Evolutionary conservation across 2,329 filamentous ascomycete species (phyloP).

Genomic region (Talaromyces piceae): DNA sequence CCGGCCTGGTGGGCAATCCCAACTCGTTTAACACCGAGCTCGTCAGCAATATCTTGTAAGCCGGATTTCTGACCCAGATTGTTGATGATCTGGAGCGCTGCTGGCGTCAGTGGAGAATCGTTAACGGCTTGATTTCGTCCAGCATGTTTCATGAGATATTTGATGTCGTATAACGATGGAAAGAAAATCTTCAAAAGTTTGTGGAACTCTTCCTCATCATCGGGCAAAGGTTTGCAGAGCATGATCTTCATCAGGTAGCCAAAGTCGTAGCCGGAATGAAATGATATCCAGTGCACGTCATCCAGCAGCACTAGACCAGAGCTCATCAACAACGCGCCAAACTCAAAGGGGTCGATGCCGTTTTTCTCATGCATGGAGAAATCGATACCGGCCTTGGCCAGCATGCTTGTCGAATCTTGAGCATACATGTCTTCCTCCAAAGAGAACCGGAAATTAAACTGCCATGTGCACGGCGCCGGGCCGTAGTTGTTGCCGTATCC

Average conservation of each 20-base stretch:
- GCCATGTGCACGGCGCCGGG: conserved; percentile 83
- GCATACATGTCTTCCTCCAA: conserved; percentile 97
- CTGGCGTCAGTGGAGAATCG: conserved; percentile 55
- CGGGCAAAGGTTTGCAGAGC: conserved; percentile 71
- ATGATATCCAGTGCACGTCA: conserved; percentile 91
- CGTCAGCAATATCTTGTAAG: conserved; percentile 87
- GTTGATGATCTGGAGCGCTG: conserved; percentile 65
- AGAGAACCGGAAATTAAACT: conserved; percentile 98
- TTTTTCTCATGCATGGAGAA: conserved; percentile 76
- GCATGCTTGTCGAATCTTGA: conserved; percentile 83
- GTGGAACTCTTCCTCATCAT: conserved; percentile 85
- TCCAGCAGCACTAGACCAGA: conserved; percentile 85
- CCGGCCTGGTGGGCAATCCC: conserved; percentile 88
- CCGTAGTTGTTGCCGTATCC: conserved; percentile 46
- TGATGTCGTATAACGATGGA: conserved; percentile 88
- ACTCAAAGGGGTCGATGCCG: conserved; percentile 83
- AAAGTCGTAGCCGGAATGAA: conserved; percentile 97
- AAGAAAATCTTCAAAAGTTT: conserved; percentile 87
- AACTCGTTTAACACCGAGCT: conserved; percentile 80
- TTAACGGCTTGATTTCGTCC: conserved; percentile 61
- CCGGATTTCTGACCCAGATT: conserved; percentile 87
- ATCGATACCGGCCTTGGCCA: conserved; percentile 87
- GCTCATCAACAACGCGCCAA: conserved; percentile 81
- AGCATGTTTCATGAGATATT: conserved; percentile 90
- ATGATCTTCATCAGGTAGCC: conserved; percentile 94